A percentile compares a stretch with the other conserved stretches of the same genome.
Evolutionary conservation across 1,284 basidiomycete genomes (phyloP).

Genomic region (Gymnopus androsaceus): DNA sequence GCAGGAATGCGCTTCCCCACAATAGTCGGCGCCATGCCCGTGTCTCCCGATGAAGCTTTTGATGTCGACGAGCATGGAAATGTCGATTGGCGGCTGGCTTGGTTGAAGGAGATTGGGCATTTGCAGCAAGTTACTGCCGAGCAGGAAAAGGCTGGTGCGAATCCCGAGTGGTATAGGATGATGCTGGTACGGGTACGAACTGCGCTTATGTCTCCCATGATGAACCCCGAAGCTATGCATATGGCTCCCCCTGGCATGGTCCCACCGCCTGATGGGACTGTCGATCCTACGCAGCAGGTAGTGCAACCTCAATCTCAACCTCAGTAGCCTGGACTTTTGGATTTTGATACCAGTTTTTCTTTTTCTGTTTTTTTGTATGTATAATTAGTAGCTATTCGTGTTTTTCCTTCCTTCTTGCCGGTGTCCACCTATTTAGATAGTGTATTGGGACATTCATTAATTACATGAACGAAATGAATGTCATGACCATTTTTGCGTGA

Average conservation of each 20-base stretch:
- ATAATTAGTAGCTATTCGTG: constrained; percentile 8
- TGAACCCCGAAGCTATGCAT: constrained; percentile 61
- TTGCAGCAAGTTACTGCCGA: constrained; percentile 71
- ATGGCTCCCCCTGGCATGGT: constrained; percentile 50
- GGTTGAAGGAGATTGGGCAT: constrained; percentile 75
- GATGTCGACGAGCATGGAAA: constrained; percentile 77
- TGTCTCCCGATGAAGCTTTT: constrained; percentile 64
- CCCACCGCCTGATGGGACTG: constrained; percentile 39
- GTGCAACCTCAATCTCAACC: constrained; percentile 29
- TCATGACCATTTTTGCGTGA: too few species aligned
- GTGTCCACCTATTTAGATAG: too few species aligned
- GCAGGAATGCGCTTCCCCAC: constrained; percentile 57
- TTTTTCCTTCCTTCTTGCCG: too few species aligned
- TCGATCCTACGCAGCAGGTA: constrained; percentile 34
- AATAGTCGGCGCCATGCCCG: constrained; percentile 43
- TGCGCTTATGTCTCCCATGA: constrained; percentile 63
- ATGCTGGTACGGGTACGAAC: constrained; percentile 75
- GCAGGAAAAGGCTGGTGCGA: constrained; percentile 76
- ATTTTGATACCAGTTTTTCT: constrained; percentile 18
- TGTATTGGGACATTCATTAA: too few species aligned
- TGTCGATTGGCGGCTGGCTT: constrained; percentile 74
- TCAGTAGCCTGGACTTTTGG: constrained; percentile 19
- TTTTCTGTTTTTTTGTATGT: constrained; percentile 15
- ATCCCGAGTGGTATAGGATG: constrained; percentile 80
- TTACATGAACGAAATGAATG: too few species aligned